Evolutionary conservation across 768 basidiomycete genomes (phyloP).

Genomic region (Suillus paluster): DNA sequence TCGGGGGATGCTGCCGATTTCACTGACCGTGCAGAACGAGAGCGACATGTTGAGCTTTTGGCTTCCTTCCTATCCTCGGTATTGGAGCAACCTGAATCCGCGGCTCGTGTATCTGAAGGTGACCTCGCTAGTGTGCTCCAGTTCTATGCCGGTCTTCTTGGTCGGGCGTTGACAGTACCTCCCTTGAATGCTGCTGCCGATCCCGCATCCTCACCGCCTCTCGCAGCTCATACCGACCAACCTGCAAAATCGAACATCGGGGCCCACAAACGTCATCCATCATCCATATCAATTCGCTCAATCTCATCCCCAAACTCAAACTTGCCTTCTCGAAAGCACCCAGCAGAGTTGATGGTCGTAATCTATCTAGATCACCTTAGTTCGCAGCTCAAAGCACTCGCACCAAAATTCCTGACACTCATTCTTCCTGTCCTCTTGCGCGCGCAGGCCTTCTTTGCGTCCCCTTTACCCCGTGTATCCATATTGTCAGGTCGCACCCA

Average conservation of each 20-base stretch:
- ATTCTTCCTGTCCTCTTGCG: slow-evolving; percentile 80
- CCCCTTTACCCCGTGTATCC: slow-evolving; percentile 71
- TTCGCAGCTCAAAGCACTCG: slow-evolving; percentile 62
- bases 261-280: slow-evolving; percentile 62
- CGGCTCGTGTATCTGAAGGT: slow-evolving; percentile 63
- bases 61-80: slow-evolving; percentile 59
- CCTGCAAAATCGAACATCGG: slow-evolving; percentile 30
- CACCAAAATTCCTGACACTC: slow-evolving; percentile 52
- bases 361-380: slow-evolving; percentile 68
- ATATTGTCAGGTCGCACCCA: slow-evolving; percentile 45
- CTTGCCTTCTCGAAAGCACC: slow-evolving; percentile 42
- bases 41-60: slow-evolving; percentile 66
- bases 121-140: slow-evolving; percentile 58
- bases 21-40: slow-evolving; percentile 56
- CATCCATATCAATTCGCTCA: slow-evolving; percentile 58
- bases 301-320: slow-evolving; percentile 38
- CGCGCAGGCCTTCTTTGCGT: slow-evolving; percentile 63
- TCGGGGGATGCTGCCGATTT: slow-evolving; percentile 39
- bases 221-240: slow-evolving; percentile 36
- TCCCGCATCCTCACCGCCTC: slow-evolving; percentile 28
- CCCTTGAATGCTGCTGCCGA: slow-evolving; percentile 17
- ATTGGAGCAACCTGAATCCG: slow-evolving; percentile 53
- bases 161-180: slow-evolving; percentile 50
- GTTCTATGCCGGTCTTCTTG: slow-evolving; percentile 65
- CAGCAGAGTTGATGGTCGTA: slow-evolving; percentile 64